phyloP scores from a whole-genome alignment of 192 early-diverging fungal genomes.

The Gigaspora rosea region DNA sequence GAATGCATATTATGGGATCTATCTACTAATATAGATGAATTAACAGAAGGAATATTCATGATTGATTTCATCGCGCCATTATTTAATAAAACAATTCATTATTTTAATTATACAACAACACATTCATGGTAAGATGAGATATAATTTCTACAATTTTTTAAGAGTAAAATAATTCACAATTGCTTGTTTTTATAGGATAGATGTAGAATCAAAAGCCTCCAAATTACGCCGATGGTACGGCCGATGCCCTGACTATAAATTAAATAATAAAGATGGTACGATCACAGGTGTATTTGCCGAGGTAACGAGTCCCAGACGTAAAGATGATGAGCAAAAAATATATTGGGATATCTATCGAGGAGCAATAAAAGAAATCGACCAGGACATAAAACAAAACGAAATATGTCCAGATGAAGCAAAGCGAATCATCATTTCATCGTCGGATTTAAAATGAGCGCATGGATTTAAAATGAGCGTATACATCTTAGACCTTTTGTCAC shows the following conservation, averaged over 20 bases:
- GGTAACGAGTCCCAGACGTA: background rate
- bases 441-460: background rate
- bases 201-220: background rate
- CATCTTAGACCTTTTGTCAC: background rate
- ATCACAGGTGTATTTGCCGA: background rate
- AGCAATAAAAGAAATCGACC: background rate
- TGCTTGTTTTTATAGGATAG: constrained; percentile 14
- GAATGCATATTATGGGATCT: too few species aligned
- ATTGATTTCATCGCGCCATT: too few species aligned
- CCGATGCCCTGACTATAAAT: background rate
- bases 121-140: too few species aligned
- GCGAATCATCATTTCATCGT: background rate
- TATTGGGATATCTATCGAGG: constrained; percentile 7
- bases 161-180: background rate
- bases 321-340: background rate
- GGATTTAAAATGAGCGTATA: too few species aligned
- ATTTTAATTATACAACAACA: too few species aligned
- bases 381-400: background rate
- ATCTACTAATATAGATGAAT: too few species aligned
- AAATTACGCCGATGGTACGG: background rate
- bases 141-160: background rate
- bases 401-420: background rate
- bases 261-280: constrained; percentile 5
- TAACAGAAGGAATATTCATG: too few species aligned
- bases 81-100: too few species aligned